A percentile compares a stretch with the other conserved stretches of the same genome.
phyloP scores from a whole-genome alignment of 768 basidiomycete genomes.

The Cyathus striatus region DNA sequence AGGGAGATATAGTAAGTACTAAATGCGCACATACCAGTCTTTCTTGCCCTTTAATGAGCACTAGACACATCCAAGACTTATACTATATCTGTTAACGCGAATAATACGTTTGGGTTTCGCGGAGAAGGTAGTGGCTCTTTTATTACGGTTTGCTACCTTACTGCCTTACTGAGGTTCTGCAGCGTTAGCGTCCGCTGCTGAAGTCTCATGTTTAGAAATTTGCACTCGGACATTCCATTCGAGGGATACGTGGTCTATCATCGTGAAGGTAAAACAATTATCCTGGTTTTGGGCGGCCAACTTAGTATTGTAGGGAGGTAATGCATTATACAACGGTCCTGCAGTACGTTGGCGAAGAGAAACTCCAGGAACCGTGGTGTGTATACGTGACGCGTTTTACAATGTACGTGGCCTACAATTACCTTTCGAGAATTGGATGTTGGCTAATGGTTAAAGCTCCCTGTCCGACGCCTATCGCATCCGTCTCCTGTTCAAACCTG shows the following conservation, averaged over 20 bases:
- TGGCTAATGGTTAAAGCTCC: conserved; percentile 71
- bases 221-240: conserved; percentile 66
- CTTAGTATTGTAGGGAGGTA: conserved; percentile 47
- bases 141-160: neutral
- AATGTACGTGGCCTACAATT: conserved; percentile 66
- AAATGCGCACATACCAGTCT: too few species aligned
- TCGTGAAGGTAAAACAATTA: conserved; percentile 57
- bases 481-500: conserved; percentile 52
- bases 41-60: neutral
- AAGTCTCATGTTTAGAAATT: conserved; percentile 78
- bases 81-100: conserved; percentile 39
- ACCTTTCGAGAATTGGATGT: too few species aligned
- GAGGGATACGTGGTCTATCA: conserved; percentile 67
- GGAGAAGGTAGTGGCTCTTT: conserved; percentile 71
- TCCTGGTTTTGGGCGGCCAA: neutral
- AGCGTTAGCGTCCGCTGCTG: conserved; percentile 84
- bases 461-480: conserved; percentile 75
- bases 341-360: conserved; percentile 75
- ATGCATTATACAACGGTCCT: conserved; percentile 63
- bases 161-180: conserved; percentile 2
- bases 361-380: conserved; percentile 73
- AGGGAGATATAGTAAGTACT: conserved; percentile 71
- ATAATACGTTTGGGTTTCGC: conserved; percentile 82
- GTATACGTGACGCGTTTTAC: conserved; percentile 85
- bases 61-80: conserved; percentile 75